Percentiles rank a stretch among this genome's conserved stretches.
Evolutionary conservation across 192 early-diverging fungal species (phyloP).

Genomic region (Coemansia sp.): DNA sequence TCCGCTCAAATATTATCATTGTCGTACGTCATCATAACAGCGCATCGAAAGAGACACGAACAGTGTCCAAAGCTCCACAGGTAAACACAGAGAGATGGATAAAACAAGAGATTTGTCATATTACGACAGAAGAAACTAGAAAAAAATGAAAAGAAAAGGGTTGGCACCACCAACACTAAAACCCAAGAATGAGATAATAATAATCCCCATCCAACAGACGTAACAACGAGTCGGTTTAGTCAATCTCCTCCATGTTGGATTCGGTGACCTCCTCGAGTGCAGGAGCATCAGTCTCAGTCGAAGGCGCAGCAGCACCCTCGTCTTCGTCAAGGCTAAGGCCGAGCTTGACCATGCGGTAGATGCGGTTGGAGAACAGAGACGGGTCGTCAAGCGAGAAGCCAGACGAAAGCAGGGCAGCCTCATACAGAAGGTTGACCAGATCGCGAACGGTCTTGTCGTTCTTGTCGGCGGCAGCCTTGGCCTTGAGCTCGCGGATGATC

Average conservation of each 20-base stretch:
- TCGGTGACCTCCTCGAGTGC: slow-evolving; percentile 58
- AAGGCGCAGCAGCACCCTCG: slow-evolving; percentile 40
- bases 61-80: too few relatives aligned
- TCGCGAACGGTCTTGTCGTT: slow-evolving; percentile 99
- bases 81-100: too few relatives aligned
- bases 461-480: slow-evolving; percentile 91
- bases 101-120: too few relatives aligned
- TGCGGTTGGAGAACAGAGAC: slow-evolving; percentile 86
- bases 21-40: too few relatives aligned
- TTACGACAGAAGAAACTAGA: not conserved
- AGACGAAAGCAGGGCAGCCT: slow-evolving; percentile 92
- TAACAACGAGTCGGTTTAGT: slow-evolving; percentile 44
- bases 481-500: slow-evolving; percentile 93
- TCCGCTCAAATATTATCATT: too few relatives aligned
- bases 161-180: not conserved
- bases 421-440: slow-evolving; percentile 91
- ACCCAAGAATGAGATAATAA: not conserved
- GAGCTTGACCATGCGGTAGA: slow-evolving; percentile 99
- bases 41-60: too few relatives aligned
- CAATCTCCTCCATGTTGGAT: slow-evolving; percentile 72
- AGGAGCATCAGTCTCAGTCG: slow-evolving; percentile 52
- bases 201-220: too few relatives aligned
- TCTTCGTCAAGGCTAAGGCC: slow-evolving; percentile 96
- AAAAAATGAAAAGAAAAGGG: not conserved
- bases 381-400: slow-evolving; percentile 98